Conservation (phyloP, 2,329 filamentous ascomycete genomes). For the Pseudogymnoascus sp. region DNA sequence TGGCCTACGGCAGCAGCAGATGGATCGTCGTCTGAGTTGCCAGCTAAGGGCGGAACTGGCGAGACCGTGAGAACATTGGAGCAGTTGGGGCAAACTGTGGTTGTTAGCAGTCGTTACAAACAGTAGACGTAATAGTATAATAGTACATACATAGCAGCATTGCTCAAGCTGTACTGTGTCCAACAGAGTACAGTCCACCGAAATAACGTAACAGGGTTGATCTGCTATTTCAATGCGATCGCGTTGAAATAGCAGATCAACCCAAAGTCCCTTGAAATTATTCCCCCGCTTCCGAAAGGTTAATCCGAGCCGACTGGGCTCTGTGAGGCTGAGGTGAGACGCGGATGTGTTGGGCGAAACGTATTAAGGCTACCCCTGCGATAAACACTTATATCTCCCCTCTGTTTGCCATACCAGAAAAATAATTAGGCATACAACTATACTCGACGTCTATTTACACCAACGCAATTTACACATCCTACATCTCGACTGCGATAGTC, state of each 20-base stretch:
- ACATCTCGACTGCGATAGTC: background rate
- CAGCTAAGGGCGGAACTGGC: slow-evolving; percentile 28
- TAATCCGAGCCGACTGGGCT: background rate
- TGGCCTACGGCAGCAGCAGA: slow-evolving; percentile 30
- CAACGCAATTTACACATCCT: background rate
- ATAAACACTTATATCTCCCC: background rate
- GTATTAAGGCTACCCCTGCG: slow-evolving; percentile 1
- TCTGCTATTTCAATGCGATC: background rate
- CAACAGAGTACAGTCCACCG: background rate
- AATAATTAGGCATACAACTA: background rate
- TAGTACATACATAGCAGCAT: slow-evolving; percentile 58
- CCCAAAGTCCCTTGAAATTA: background rate
- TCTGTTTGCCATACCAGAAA: background rate
- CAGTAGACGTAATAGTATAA: slow-evolving; percentile 5
- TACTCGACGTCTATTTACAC: background rate
- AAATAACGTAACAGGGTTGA: background rate
- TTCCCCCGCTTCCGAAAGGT: slow-evolving; percentile 6
- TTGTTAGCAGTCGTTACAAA: slow-evolving; percentile 14
- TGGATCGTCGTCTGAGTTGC: slow-evolving; percentile 19
- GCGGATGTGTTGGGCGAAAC: background rate
- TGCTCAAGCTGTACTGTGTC: background rate
- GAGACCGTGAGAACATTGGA: slow-evolving; percentile 76
- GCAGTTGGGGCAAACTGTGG: slow-evolving; percentile 70
- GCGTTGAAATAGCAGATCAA: background rate
- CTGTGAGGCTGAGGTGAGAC: slow-evolving; percentile 5